These are phyloP conservation scores for Emmonsia crescens DNA, from an alignment of 2,329 filamentous ascomycete genomes.

Conservation along the genomic window DNA sequence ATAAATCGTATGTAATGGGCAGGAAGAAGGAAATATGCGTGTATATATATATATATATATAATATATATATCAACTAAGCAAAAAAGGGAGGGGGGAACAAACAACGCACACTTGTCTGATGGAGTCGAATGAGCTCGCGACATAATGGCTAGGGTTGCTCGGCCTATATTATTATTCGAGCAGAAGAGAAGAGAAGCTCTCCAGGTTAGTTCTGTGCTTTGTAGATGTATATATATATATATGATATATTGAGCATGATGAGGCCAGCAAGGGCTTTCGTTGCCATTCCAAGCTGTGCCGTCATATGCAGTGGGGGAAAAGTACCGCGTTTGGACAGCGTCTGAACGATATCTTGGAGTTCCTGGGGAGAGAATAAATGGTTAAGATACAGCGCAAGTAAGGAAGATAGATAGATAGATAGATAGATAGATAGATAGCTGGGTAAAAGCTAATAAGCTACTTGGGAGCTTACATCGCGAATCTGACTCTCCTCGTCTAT, in stretches of 20 bases:
- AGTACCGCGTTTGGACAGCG: conserved; percentile 63
- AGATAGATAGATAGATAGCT: too few species aligned
- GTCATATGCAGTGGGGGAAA: neutral
- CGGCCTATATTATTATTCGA: conserved; percentile 45
- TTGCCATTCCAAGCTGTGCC: too few species aligned
- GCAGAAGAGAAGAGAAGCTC: neutral
- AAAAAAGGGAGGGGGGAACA: neutral
- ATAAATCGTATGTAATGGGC: too few species aligned
- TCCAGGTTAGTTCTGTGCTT: neutral
- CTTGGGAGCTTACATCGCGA: conserved; percentile 50
- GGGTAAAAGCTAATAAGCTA: too few species aligned
- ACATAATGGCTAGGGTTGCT: conserved; percentile 70
- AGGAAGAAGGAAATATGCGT: neutral
- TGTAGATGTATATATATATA: neutral
- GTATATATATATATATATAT: neutral
- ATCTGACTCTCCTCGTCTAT: conserved; percentile 79
- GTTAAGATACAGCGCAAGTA: too few species aligned
- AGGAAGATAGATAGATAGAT: too few species aligned
- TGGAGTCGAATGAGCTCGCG: conserved; percentile 80
- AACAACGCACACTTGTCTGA: conserved; percentile 47
- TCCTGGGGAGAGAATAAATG: conserved; percentile 39
- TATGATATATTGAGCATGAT: neutral
- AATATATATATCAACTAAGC: neutral
- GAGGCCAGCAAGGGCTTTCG: too few species aligned
- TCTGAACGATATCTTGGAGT: conserved; percentile 68